Evolutionary conservation across 2,329 filamentous ascomycete species (phyloP).

Genomic region (Chrysoporthe deuterocubensis): DNA sequence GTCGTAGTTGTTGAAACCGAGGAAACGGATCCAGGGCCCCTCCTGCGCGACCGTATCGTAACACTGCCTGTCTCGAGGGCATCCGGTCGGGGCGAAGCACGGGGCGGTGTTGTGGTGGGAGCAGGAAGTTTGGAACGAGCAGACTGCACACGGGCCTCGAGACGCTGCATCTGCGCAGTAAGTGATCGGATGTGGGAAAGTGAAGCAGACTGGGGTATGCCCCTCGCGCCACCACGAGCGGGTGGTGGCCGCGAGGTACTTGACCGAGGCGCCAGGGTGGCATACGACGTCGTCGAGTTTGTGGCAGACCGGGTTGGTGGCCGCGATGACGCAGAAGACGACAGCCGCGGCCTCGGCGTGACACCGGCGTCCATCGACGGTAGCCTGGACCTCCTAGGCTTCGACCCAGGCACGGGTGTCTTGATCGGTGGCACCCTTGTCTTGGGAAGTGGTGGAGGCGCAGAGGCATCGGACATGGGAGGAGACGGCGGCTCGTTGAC

Average conservation of each 20-base stretch:
- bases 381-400: conserved; percentile 53
- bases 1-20: conserved; percentile 50
- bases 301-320: conserved; percentile 46
- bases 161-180: conserved; percentile 94
- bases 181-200: conserved; percentile 91
- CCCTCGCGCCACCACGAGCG: conserved; percentile 51
- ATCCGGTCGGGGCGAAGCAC: conserved; percentile 71
- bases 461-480: conserved; percentile 85
- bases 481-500: conserved; percentile 88
- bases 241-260: conserved; percentile 52
- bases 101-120: conserved; percentile 76
- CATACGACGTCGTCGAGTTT: conserved; percentile 47
- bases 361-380: conserved; percentile 58
- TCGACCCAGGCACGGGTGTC: conserved; percentile 42
- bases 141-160: conserved; percentile 91
- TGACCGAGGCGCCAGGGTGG: conserved; percentile 44
- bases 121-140: conserved; percentile 90
- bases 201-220: conserved; percentile 66
- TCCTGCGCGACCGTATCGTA: conserved; percentile 72
- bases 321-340: conserved; percentile 40
- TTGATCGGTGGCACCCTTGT: conserved; percentile 45
- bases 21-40: conserved; percentile 61
- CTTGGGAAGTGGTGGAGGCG: conserved; percentile 55
- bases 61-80: conserved; percentile 47
- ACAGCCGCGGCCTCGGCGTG: conserved; percentile 56